Evolutionary conservation across 2,329 filamentous ascomycete species (phyloP).

Genomic region (Apiospora aurea): DNA sequence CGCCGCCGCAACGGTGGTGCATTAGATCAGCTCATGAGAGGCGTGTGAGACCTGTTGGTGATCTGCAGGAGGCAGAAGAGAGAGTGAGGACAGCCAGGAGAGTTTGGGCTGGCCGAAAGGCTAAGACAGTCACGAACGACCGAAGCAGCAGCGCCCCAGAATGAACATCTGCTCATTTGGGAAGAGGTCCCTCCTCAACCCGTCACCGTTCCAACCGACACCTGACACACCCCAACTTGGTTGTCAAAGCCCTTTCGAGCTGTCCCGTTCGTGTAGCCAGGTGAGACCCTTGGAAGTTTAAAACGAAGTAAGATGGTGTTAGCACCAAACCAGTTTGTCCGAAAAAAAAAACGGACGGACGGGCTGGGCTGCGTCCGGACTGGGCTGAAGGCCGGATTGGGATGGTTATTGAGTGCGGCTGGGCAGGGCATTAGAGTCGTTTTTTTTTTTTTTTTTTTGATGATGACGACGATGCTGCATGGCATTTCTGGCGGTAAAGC

Average conservation of each 20-base stretch:
- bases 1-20: slow-evolving; percentile 9
- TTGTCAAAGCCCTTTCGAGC: background rate
- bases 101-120: slow-evolving; percentile 6
- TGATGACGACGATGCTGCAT: background rate
- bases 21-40: slow-evolving; percentile 13
- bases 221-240: slow-evolving; percentile 11
- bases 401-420: background rate
- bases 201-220: slow-evolving; percentile 19
- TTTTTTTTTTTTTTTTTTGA: too few relatives aligned
- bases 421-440: background rate
- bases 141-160: background rate
- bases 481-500: background rate
- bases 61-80: background rate
- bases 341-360: background rate
- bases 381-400: background rate
- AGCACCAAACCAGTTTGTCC: background rate
- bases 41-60: slow-evolving; percentile 8
- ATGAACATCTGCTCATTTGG: background rate
- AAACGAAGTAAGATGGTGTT: background rate
- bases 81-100: background rate
- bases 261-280: background rate
- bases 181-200: background rate
- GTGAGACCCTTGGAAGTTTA: slow-evolving; percentile 17
- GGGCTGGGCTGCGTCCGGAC: background rate
- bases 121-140: slow-evolving; percentile 19